A percentile compares a stretch with the other conserved stretches of the same genome.
These are phyloP conservation scores for Daldinia caldariorum DNA, from an alignment of 495 filamentous ascomycete genomes.

Conservation along the genomic window DNA sequence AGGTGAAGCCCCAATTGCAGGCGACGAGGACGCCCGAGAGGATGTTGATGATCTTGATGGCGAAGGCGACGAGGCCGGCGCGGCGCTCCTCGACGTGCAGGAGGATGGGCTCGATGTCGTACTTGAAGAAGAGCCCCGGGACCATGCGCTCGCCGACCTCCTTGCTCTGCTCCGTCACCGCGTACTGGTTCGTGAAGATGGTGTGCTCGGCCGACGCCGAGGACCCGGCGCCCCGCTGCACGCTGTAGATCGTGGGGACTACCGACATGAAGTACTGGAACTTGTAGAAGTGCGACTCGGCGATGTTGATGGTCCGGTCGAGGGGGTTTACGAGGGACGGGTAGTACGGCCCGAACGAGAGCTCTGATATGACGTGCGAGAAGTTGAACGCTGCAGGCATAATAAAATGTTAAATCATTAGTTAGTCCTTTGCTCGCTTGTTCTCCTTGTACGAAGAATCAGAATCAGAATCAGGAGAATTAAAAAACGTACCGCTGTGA, in stretches of 20 bases:
- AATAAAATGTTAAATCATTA: background rate
- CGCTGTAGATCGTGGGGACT: conserved; percentile 93
- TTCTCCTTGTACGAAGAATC: background rate
- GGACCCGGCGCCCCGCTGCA: conserved; percentile 56
- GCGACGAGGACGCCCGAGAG: conserved; percentile 69
- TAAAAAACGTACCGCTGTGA: conserved; percentile 72
- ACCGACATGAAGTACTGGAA: conserved; percentile 99
- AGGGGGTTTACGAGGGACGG: conserved; percentile 93
- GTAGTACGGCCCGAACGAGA: conserved; percentile 96
- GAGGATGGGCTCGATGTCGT: conserved; percentile 96
- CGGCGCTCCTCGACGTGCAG: conserved; percentile 85
- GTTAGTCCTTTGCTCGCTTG: conserved; percentile 2
- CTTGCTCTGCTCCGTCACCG: conserved; percentile 84
- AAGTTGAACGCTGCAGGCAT: conserved; percentile 89
- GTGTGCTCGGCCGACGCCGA: conserved; percentile 51
- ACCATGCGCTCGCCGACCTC: conserved; percentile 73
- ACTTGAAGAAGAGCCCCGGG: conserved; percentile 98
- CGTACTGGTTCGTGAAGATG: conserved; percentile 97
- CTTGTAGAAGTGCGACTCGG: conserved; percentile 82
- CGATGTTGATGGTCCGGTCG: conserved; percentile 84
- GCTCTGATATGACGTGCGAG: conserved; percentile 94
- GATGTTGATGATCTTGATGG: conserved; percentile 76
- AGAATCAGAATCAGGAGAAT: background rate
- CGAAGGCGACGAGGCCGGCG: conserved; percentile 73
- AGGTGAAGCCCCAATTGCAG: conserved; percentile 67